Base-by-base conservation (phyloP, 176 grass and related monocot species). In the Eleusine coracana region DNA sequence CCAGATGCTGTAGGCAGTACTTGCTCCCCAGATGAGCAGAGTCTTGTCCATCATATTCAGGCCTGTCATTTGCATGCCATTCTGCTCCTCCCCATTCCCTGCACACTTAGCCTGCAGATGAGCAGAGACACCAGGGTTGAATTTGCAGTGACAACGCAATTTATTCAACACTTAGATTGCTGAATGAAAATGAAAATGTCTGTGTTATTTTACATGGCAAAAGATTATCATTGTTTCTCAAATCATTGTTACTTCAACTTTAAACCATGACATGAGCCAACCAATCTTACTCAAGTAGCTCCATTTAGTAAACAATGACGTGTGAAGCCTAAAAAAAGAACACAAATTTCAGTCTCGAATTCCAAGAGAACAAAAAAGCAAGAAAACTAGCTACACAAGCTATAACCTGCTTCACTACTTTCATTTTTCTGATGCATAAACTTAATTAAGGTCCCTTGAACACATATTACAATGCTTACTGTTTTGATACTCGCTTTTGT, bases 21-120 rank as follows among this genome's bases (percentile, higher is more conserved):
- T 86, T 25, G 89, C 96, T 40, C 84, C 96, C 45, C 87, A 67
- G 70, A 95, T 83, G 4, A 73, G 79, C 39, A 95, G 86, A 21
- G 84, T 87, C 82, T 98, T 98, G 84, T 98, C 96, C 96, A 98
- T 98, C 59, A 98, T 82, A 88, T 98, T 98, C 38, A 98, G 89
- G 27, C 96, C 96, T 12, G 76, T 89, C 88, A 95, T 89, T 82
- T 95, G 86, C 87, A 98, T 68, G 38, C 96, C 96, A 25, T 82
- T 95, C 77, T 86, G 93, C 67, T 88, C 92, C 76, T 95, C 91
- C 78, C 73, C 87, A 13, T 92, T 85, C 5, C 96, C 96, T 34
- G 93, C 89, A 78, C 95, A 98, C 82, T 95, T 95, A 49, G 88
- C 84, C 96, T 98, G 45, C 84, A 89, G 54, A 78, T 15, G 36